These are phyloP conservation scores for Karstenula rhodostoma DNA, from an alignment of 2,329 filamentous ascomycete genomes.

Conservation along the genomic window DNA sequence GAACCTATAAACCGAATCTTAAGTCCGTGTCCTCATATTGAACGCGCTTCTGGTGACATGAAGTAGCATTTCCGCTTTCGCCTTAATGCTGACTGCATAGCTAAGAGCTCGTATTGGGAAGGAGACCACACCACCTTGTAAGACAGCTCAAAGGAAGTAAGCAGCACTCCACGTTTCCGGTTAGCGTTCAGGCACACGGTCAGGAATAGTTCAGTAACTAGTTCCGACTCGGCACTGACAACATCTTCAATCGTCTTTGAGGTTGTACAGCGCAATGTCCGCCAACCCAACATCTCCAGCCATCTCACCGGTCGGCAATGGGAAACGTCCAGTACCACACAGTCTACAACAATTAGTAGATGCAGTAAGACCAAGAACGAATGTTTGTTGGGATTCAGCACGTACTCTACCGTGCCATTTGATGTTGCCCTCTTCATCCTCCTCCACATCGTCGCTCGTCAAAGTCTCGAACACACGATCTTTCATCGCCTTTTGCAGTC, in stretches of 20 bases:
- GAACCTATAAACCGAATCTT: neutral
- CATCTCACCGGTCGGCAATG: neutral
- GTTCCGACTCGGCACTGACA: neutral
- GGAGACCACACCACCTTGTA: neutral
- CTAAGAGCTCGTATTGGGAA: neutral
- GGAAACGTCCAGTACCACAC: slow-evolving; percentile 12
- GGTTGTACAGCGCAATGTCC: neutral
- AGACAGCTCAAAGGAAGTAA: neutral
- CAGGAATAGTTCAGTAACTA: neutral
- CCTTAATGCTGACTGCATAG: slow-evolving; percentile 7
- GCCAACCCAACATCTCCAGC: neutral
- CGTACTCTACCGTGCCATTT: slow-evolving; percentile 7
- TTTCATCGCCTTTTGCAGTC: neutral
- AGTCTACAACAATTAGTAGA: neutral
- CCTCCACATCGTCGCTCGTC: neutral
- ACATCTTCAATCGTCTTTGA: neutral
- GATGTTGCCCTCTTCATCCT: slow-evolving; percentile 2
- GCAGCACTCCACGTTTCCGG: neutral
- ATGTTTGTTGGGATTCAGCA: neutral
- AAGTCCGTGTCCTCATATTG: neutral
- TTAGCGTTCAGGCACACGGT: neutral
- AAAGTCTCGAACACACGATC: neutral
- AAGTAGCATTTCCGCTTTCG: neutral
- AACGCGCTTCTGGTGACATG: neutral
- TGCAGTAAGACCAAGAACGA: neutral